phyloP scores from a whole-genome alignment of 2,329 filamentous ascomycete species.

The Penicillium vulpinum region DNA sequence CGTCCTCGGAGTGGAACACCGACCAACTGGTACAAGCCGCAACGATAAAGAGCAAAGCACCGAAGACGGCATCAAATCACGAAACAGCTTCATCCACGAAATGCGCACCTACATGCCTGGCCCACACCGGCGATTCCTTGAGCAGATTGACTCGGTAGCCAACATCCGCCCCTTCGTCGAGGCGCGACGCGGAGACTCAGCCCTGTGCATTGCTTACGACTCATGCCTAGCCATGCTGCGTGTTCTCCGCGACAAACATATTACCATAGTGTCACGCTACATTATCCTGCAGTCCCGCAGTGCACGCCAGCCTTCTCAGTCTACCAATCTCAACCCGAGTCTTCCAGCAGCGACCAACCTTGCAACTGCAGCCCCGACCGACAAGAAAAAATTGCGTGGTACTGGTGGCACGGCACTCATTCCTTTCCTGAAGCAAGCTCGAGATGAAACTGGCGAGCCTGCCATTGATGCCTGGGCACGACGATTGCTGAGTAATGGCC shows the following conservation, averaged over 20 bases:
- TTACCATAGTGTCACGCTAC: slow-evolving; percentile 93
- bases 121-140: slow-evolving; percentile 82
- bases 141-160: slow-evolving; percentile 73
- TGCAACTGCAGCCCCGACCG: slow-evolving; percentile 42
- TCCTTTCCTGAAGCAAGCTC: slow-evolving; percentile 91
- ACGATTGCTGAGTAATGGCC: slow-evolving; percentile 57
- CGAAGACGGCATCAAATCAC: slow-evolving; percentile 51
- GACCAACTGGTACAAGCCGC: slow-evolving; percentile 73
- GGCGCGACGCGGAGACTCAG: slow-evolving; percentile 58
- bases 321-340: slow-evolving; percentile 52
- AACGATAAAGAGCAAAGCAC: slow-evolving; percentile 34
- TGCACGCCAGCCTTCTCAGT: slow-evolving; percentile 63
- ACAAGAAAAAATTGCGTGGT: slow-evolving; percentile 68
- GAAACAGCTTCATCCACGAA: slow-evolving; percentile 90
- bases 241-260: slow-evolving; percentile 85
- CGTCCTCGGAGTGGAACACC: slow-evolving; percentile 82
- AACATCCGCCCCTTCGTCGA: slow-evolving; percentile 87
- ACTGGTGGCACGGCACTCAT: slow-evolving; percentile 94
- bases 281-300: slow-evolving; percentile 87
- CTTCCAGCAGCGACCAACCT: slow-evolving; percentile 56
- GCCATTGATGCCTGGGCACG: slow-evolving; percentile 70
- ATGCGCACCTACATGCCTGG: slow-evolving; percentile 99
- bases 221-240: slow-evolving; percentile 80
- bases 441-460: slow-evolving; percentile 92
- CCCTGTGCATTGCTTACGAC: slow-evolving; percentile 80